phyloP scores from a whole-genome alignment of 768 basidiomycete genomes.

The Podaxis sp. region DNA sequence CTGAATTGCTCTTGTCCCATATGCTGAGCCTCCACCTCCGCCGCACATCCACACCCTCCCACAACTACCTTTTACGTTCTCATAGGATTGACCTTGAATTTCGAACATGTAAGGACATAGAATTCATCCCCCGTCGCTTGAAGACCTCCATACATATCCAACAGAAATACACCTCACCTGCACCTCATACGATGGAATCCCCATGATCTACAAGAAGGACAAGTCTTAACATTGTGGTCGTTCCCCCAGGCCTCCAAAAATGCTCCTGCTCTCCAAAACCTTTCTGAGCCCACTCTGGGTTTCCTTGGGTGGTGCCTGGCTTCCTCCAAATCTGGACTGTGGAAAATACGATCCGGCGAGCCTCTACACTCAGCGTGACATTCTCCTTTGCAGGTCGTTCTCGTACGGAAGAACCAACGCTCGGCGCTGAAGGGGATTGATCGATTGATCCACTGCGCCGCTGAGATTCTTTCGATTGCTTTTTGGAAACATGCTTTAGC shows the following conservation, averaged over 20 bases:
- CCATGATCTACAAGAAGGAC: constrained; percentile 40
- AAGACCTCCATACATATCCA: constrained; percentile 17
- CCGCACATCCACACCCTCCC: not conserved
- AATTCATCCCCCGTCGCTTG: constrained; percentile 2
- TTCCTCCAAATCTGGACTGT: constrained; percentile 52
- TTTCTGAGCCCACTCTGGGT: constrained; percentile 27
- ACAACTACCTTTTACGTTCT: not conserved
- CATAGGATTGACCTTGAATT: constrained; percentile 9
- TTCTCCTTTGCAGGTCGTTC: constrained; percentile 45
- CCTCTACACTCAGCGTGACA: constrained; percentile 39
- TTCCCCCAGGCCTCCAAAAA: constrained; percentile 34
- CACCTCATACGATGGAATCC: constrained; percentile 54
- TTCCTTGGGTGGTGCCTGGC: constrained; percentile 41
- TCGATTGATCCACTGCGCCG: constrained; percentile 35
- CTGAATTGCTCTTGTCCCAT: not conserved
- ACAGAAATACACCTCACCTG: constrained; percentile 36
- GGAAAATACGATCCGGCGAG: constrained; percentile 33
- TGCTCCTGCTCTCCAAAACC: constrained; percentile 38
- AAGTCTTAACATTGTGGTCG: constrained; percentile 35
- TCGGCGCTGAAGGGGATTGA: constrained; percentile 29
- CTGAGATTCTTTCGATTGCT: constrained; percentile 43
- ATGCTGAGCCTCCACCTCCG: not conserved
- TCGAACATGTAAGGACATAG: constrained; percentile 8
- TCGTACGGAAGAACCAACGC: constrained; percentile 46
- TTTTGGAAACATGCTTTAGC: constrained; percentile 40